phyloP scores from a whole-genome alignment of 441 rosid genomes.

The Populus hybrid region DNA sequence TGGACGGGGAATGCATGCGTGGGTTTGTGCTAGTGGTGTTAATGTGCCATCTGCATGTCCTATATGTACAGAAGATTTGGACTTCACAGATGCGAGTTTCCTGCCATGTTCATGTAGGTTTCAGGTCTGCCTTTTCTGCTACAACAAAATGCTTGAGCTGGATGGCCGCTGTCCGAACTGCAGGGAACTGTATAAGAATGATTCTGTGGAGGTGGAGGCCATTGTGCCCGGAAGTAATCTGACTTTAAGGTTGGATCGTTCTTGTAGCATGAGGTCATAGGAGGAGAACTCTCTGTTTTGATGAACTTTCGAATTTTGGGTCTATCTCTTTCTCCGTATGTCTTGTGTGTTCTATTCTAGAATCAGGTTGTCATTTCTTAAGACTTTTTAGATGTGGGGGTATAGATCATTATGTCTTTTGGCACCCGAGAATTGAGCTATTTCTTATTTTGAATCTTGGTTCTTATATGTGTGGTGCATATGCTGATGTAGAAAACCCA shows the following conservation, averaged over 20 bases:
- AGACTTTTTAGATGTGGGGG: conserved; percentile 44
- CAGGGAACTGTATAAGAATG: conserved; percentile 67
- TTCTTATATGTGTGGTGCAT: conserved; percentile 31
- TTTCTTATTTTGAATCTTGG: conserved; percentile 41
- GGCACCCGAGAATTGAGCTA: conserved; percentile 48
- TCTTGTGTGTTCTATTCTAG: conserved; percentile 35
- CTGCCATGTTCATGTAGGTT: conserved; percentile 87
- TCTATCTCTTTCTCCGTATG: conserved; percentile 27
- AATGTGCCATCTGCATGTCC: conserved; percentile 70
- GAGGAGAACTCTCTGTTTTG: conserved; percentile 18
- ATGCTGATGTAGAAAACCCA: no score
- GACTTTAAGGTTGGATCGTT: conserved; percentile 62
- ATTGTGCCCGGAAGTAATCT: conserved; percentile 49
- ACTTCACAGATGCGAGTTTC: conserved; percentile 75
- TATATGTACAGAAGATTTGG: conserved; percentile 87
- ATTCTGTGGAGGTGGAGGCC: conserved; percentile 48
- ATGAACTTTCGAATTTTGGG: conserved; percentile 21
- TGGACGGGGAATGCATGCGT: conserved; percentile 37
- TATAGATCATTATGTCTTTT: conserved; percentile 42
- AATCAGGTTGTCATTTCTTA: conserved; percentile 28
- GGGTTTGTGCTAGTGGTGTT: conserved; percentile 37
- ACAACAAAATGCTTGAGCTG: conserved; percentile 76
- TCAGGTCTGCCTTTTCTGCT: conserved; percentile 89
- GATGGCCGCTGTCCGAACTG: conserved; percentile 98
- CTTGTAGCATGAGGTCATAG: conserved; percentile 84